These are phyloP conservation scores for Neofusicoccum ribis DNA, from an alignment of 2,329 filamentous ascomycete species.

Conservation along the genomic window DNA sequence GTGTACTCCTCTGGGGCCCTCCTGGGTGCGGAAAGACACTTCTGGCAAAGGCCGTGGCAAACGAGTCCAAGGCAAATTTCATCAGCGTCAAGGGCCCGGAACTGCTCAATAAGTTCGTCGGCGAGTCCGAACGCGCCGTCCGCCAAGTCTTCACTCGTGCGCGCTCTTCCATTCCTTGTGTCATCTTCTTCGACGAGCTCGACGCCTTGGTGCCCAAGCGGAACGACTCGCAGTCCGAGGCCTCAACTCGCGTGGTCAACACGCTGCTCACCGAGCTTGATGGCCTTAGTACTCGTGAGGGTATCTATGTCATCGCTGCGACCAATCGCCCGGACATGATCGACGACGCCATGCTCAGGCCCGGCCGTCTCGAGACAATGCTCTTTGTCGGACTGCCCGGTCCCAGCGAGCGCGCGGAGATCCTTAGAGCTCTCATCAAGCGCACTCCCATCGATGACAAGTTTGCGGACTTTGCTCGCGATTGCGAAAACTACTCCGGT, in stretches of 20 bases:
- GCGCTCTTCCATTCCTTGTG: slow-evolving; percentile 81
- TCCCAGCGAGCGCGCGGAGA: slow-evolving; percentile 77
- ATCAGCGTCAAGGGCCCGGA: slow-evolving; percentile 97
- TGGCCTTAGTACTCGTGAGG: slow-evolving; percentile 74
- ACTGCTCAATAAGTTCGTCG: slow-evolving; percentile 91
- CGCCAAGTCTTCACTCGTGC: slow-evolving; percentile 90
- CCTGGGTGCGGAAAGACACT: slow-evolving; percentile 97
- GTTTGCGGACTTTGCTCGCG: slow-evolving; percentile 66
- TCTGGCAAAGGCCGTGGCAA: slow-evolving; percentile 92
- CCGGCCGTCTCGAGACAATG: slow-evolving; percentile 83
- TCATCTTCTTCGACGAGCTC: slow-evolving; percentile 97
- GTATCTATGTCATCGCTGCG: slow-evolving; percentile 91
- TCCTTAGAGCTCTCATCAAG: slow-evolving; percentile 68
- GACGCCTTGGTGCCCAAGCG: slow-evolving; percentile 87
- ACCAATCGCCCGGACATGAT: slow-evolving; percentile 97
- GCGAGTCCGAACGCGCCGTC: slow-evolving; percentile 90
- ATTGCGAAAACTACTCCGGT: slow-evolving; percentile 77
- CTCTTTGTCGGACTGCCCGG: slow-evolving; percentile 87
- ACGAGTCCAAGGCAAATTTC: slow-evolving; percentile 94
- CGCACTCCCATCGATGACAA: slow-evolving; percentile 54
- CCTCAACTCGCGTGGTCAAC: slow-evolving; percentile 87
- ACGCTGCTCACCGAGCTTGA: slow-evolving; percentile 93
- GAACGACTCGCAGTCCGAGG: slow-evolving; percentile 74
- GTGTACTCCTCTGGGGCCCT: slow-evolving; percentile 93
- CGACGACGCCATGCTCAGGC: slow-evolving; percentile 89